These are phyloP conservation scores for Calocera viscosa DNA, from an alignment of 768 basidiomycete genomes.

Conservation along the genomic window DNA sequence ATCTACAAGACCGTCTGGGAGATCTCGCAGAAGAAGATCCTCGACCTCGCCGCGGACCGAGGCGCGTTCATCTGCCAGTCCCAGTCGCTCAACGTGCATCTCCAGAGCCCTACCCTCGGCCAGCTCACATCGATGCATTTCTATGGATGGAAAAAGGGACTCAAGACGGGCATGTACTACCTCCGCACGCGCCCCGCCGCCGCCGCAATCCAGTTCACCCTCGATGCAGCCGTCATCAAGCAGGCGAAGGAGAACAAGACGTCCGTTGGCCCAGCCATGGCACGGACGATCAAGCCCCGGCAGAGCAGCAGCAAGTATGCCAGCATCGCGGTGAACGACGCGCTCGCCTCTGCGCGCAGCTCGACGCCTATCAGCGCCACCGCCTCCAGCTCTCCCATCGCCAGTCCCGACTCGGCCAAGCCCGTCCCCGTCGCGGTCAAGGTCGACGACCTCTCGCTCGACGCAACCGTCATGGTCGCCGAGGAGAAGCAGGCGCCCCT, in stretches of 20 bases:
- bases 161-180: conserved; percentile 99
- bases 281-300: not conserved
- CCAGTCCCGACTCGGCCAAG: conserved; percentile 10
- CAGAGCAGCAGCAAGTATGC: conserved; percentile 2
- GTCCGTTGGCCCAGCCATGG: conserved; percentile 7
- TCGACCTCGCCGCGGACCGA: conserved; percentile 97
- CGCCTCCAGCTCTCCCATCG: conserved; percentile 2
- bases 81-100: conserved; percentile 87
- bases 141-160: conserved; percentile 99
- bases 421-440: conserved; percentile 13
- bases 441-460: conserved; percentile 28
- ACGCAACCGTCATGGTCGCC: not conserved
- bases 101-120: conserved; percentile 75
- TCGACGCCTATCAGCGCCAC: conserved; percentile 7
- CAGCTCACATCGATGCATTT: conserved; percentile 96
- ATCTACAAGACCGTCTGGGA: conserved; percentile 99
- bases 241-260: conserved; percentile 36
- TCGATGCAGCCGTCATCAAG: conserved; percentile 64
- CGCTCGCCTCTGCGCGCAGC: conserved; percentile 19
- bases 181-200: conserved; percentile 88
- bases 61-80: conserved; percentile 96
- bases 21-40: conserved; percentile 94
- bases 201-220: conserved; percentile 94
- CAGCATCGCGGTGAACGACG: conserved; percentile 13
- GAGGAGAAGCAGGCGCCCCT: conserved; percentile 9